A percentile compares a stretch with the other conserved stretches of the same genome.
phyloP scores from a whole-genome alignment of 1,284 basidiomycete species.

The Pulchroboletus neoregius region DNA sequence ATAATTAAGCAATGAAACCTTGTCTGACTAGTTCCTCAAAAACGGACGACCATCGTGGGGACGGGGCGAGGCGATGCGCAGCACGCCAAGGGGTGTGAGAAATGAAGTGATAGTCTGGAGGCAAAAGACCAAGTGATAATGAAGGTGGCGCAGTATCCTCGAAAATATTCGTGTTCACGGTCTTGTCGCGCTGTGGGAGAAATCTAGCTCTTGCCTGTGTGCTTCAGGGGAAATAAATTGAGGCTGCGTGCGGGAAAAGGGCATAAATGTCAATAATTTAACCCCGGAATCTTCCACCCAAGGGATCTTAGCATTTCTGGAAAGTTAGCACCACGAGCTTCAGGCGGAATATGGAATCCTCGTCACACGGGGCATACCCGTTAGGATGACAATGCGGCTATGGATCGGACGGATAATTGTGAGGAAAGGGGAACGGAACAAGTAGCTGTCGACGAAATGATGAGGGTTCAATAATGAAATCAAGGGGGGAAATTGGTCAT shows the following conservation, averaged over 20 bases:
- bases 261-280: slow-evolving; percentile 4
- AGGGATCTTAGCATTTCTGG: slow-evolving; percentile 6
- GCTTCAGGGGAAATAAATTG: neutral
- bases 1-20: slow-evolving; percentile 24
- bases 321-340: slow-evolving; percentile 3
- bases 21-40: slow-evolving; percentile 16
- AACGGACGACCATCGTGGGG: slow-evolving; percentile 16
- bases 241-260: slow-evolving; percentile 1
- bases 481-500: slow-evolving; percentile 5
- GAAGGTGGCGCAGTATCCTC: slow-evolving; percentile 2
- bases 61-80: slow-evolving; percentile 11
- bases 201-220: neutral
- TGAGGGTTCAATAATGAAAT: too few species aligned
- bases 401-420: slow-evolving; percentile 2
- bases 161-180: slow-evolving; percentile 7
- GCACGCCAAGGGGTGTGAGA: slow-evolving; percentile 27
- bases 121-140: slow-evolving; percentile 1
- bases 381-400: slow-evolving; percentile 4
- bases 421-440: neutral
- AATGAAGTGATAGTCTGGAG: slow-evolving; percentile 7
- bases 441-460: neutral
- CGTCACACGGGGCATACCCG: slow-evolving; percentile 11
- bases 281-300: neutral
- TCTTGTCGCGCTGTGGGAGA: slow-evolving; percentile 15
- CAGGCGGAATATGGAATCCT: slow-evolving; percentile 5